Conservation (phyloP, 306 rosid species). For the Casuarina glauca region DNA sequence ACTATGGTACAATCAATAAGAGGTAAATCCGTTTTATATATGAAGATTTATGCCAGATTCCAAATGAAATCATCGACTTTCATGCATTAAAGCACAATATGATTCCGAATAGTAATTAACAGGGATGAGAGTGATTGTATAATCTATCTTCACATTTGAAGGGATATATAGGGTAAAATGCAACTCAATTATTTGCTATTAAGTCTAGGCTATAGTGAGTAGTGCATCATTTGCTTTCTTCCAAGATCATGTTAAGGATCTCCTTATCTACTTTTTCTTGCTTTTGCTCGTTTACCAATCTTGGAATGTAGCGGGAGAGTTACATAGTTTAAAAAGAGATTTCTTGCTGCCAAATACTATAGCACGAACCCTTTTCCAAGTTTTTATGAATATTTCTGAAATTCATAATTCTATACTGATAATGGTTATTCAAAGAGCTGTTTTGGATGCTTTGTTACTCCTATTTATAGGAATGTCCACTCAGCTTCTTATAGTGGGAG, state of each 20-base stretch:
- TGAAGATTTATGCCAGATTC: constrained; percentile 9
- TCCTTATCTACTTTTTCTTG: neutral
- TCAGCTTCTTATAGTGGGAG: constrained; percentile 1
- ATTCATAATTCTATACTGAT: neutral
- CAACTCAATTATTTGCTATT: neutral
- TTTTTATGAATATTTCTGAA: neutral
- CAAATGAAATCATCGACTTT: neutral
- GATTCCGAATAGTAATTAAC: neutral
- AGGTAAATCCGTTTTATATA: constrained; percentile 45
- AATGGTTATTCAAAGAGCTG: neutral
- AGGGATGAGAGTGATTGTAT: neutral
- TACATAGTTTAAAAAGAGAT: neutral
- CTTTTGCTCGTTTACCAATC: neutral
- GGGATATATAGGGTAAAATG: neutral
- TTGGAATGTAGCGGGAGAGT: neutral
- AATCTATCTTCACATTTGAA: neutral
- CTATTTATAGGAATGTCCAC: neutral
- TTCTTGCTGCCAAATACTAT: neutral
- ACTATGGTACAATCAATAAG: constrained; percentile 84
- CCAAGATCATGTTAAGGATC: neutral
- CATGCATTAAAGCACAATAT: neutral
- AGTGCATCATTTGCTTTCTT: neutral
- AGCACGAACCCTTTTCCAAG: neutral
- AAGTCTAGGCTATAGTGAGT: neutral
- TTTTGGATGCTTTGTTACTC: neutral